A percentile compares a stretch with the other conserved stretches of the same genome.
Evolutionary conservation across 805 yeast species (phyloP).

Genomic region (Teunomyces tritomae): DNA sequence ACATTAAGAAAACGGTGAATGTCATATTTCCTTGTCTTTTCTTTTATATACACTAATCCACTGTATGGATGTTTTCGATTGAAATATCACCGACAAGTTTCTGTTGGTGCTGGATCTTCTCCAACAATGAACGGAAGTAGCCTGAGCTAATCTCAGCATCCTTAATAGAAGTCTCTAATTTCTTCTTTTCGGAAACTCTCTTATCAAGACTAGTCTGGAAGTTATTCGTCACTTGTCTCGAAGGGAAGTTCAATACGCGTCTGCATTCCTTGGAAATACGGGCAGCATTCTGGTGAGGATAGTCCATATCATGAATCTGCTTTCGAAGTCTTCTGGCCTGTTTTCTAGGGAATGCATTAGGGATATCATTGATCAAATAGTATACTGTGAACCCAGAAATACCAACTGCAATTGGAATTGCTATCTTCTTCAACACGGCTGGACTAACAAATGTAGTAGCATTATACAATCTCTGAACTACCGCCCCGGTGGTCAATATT

Average conservation of each 20-base stretch:
- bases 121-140: constrained; percentile 52
- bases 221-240: constrained; percentile 72
- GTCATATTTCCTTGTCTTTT: not conserved
- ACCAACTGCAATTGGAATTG: constrained; percentile 51
- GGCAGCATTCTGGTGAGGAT: constrained; percentile 71
- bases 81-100: constrained; percentile 41
- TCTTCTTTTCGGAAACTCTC: constrained; percentile 55
- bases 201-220: constrained; percentile 67
- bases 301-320: constrained; percentile 67
- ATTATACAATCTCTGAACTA: constrained; percentile 36
- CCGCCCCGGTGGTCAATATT: constrained; percentile 41
- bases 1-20: constrained; percentile 16
- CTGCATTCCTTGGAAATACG: constrained; percentile 81
- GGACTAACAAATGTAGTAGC: constrained; percentile 36
- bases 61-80: constrained; percentile 40
- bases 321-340: constrained; percentile 66
- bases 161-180: constrained; percentile 48
- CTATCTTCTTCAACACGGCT: constrained; percentile 43
- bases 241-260: constrained; percentile 75
- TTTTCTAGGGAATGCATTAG: constrained; percentile 84
- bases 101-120: constrained; percentile 44
- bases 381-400: constrained; percentile 53
- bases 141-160: constrained; percentile 54
- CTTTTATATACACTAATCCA: constrained; percentile 25
- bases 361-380: constrained; percentile 76